Evolutionary conservation across 23 red algal genomes (phyloP), one percentile per base, ranked within the genome.

Genomic region (Cyanidioschyzon merolae): DNA sequence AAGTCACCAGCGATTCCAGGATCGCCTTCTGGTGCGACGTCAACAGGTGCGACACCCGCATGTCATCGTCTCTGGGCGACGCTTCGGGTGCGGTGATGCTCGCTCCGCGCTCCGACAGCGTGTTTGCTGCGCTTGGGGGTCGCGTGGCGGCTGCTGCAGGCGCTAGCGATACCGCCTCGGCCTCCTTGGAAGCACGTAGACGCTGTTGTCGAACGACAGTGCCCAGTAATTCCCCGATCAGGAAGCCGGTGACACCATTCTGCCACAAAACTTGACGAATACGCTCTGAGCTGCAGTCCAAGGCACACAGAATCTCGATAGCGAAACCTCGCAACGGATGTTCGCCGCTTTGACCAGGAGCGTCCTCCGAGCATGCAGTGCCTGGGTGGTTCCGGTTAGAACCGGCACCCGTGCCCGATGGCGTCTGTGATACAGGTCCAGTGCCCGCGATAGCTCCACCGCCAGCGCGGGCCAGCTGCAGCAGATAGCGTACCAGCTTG

Each of bases 401-500:
- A 71, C 29, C 29, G 29, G n/a, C 63, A 71, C 63, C 32, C 12
- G n/a, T 71, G n/a, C n/a, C n/a, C n/a, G n/a, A n/a, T n/a, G n/a
- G n/a, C n/a, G n/a, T n/a, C n/a, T n/a, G n/a, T n/a, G n/a, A n/a
- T n/a, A n/a, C n/a, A n/a, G n/a, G n/a, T n/a, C n/a, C n/a, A 7
- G n/a, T 71, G 63, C 63, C 30, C 12, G 12, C 32, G 12, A 7
- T 32, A 27, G 12, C 32, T 25, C 63, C 63, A 27, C 63, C 29
- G 12, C 63, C 63, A 54, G 45, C 7, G 12, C 45, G 45, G 7
- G 45, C 45, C 12, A 54, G 45, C 7, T 54, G 45, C 7, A 54
- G 45, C 30, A 95, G 79, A 86, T 89, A 83, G 12, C 85, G 90
- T 74, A 95, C 87, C 32, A 95, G 58, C 57, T 86, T 86, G 34